Conservation (phyloP, 805 yeast species). For the Candida jianshihensis region DNA sequence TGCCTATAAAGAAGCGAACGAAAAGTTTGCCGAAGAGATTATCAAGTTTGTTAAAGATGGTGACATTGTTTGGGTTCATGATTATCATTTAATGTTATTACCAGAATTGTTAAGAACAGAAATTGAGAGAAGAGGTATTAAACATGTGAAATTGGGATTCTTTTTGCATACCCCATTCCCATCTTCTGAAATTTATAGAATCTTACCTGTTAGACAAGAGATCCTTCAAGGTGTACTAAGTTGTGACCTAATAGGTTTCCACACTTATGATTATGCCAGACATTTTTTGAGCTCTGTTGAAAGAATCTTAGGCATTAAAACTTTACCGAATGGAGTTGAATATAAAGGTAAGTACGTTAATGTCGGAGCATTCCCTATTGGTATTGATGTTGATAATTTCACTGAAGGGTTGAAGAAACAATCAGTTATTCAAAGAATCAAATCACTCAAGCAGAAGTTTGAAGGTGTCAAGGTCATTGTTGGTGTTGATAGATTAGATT, state of each 20-base stretch:
- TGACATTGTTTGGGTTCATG: slow-evolving; percentile 96
- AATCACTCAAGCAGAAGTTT: slow-evolving; percentile 57
- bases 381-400: slow-evolving; percentile 92
- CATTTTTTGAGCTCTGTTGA: slow-evolving; percentile 90
- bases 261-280: slow-evolving; percentile 97
- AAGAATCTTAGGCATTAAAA: slow-evolving; percentile 71
- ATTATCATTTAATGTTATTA: slow-evolving; percentile 90
- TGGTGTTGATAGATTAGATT: slow-evolving; percentile 94
- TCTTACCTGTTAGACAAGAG: slow-evolving; percentile 91
- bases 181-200: slow-evolving; percentile 90
- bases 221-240: slow-evolving; percentile 86
- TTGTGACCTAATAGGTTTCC: slow-evolving; percentile 95
- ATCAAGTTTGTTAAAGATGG: slow-evolving; percentile 65
- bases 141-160: slow-evolving; percentile 77
- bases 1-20: slow-evolving; percentile 91
- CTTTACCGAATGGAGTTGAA: slow-evolving; percentile 87
- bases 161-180: slow-evolving; percentile 98
- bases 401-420: slow-evolving; percentile 64
- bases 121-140: slow-evolving; percentile 36
- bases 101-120: slow-evolving; percentile 79
- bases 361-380: slow-evolving; percentile 98
- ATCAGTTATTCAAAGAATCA: slow-evolving; percentile 58
- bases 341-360: slow-evolving; percentile 68
- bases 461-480: slow-evolving; percentile 79
- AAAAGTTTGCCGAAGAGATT: slow-evolving; percentile 69